phyloP scores from a whole-genome alignment of 176 grass and related monocot genomes.

The Pontederia paniculata region DNA sequence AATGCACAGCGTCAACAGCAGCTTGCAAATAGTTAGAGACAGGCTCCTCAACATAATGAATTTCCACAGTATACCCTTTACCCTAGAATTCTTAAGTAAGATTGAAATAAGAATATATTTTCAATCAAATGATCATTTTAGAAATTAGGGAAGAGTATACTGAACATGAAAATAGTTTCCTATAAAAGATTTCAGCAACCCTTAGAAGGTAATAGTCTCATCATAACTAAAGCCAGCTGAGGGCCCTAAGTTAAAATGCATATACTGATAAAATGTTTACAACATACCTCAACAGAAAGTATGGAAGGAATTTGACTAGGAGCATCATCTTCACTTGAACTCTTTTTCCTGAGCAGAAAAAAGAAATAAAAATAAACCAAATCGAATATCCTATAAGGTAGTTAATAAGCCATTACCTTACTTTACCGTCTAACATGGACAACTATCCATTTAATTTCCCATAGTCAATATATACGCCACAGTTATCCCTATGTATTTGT shows the following conservation, averaged over 20 bases:
- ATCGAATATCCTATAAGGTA: no score
- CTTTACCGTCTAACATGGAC: no score
- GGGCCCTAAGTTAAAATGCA: no score
- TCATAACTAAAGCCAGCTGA: no score
- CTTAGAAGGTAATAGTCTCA: no score
- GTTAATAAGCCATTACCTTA: no score
- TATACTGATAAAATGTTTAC: neutral
- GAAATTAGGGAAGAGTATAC: no score
- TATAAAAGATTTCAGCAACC: no score
- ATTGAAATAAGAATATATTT: neutral
- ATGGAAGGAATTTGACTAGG: slow-evolving; percentile 67
- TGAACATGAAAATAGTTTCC: no score
- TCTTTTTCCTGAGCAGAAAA: slow-evolving; percentile 39
- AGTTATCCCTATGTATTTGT: no score
- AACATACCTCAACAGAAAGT: slow-evolving; percentile 94
- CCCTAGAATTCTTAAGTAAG: slow-evolving; percentile 41
- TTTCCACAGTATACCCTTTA: slow-evolving; percentile 84
- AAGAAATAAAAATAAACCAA: neutral
- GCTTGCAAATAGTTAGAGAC: slow-evolving; percentile 79
- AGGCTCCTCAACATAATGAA: slow-evolving; percentile 86
- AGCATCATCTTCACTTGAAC: slow-evolving; percentile 35
- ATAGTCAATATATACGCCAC: no score
- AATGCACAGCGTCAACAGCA: slow-evolving; percentile 57
- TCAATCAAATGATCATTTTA: slow-evolving; percentile 9
- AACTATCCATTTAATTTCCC: no score